These are phyloP conservation scores for Pseudogymnoascus sp. DNA, from an alignment of 2,329 filamentous ascomycete species.

Conservation along the genomic window DNA sequence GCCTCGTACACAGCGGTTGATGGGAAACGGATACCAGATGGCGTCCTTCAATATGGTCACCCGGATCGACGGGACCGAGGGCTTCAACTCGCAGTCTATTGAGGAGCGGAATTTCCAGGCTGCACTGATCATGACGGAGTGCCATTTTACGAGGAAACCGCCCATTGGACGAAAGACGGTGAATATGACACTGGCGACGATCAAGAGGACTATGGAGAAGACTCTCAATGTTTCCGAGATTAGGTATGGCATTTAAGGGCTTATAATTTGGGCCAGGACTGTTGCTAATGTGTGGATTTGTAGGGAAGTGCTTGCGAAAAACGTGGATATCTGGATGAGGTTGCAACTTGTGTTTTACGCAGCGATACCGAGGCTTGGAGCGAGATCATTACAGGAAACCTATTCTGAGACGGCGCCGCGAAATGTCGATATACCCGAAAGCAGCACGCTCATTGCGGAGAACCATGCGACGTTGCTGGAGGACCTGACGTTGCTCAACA, in stretches of 20 bases:
- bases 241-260: slow-evolving; percentile 36
- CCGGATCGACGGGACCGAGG: slow-evolving; percentile 10
- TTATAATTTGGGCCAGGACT: not conserved
- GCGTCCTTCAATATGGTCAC: slow-evolving; percentile 10
- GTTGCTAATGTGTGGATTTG: not conserved
- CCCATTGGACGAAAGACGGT: slow-evolving; percentile 51
- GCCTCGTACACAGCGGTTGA: not conserved
- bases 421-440: slow-evolving; percentile 54
- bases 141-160: slow-evolving; percentile 50
- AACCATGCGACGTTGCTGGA: slow-evolving; percentile 55
- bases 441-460: slow-evolving; percentile 54
- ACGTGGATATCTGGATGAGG: slow-evolving; percentile 60
- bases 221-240: slow-evolving; percentile 53
- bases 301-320: slow-evolving; percentile 54
- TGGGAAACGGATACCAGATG: slow-evolving; percentile 10
- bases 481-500: slow-evolving; percentile 56
- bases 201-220: slow-evolving; percentile 56
- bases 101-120: slow-evolving; percentile 58
- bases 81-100: slow-evolving; percentile 40
- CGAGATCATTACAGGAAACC: slow-evolving; percentile 50
- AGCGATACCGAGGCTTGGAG: slow-evolving; percentile 53
- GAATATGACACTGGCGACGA: slow-evolving; percentile 48
- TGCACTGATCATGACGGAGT: slow-evolving; percentile 54
- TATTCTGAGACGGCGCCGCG: slow-evolving; percentile 47
- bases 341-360: slow-evolving; percentile 54